Evolutionary conservation across 2,329 filamentous ascomycete species (phyloP).

Genomic region (Podosphaera leucotricha): DNA sequence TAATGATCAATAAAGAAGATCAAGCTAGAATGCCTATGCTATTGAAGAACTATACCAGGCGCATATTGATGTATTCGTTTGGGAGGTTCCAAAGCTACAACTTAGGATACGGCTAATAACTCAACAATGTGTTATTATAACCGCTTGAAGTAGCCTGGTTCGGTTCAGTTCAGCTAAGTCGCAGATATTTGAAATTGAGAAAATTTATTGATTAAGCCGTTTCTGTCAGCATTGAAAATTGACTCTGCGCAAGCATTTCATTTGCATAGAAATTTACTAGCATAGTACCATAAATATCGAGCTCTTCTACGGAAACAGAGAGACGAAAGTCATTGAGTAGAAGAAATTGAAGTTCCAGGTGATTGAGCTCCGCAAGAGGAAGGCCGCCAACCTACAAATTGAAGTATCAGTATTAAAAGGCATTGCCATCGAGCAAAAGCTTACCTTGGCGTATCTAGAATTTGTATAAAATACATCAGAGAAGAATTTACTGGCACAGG

Average conservation of each 20-base stretch:
- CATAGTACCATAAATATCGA: conserved; percentile 96
- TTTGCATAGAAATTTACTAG: conserved; percentile 83
- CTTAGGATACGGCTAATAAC: background rate
- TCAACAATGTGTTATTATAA: background rate
- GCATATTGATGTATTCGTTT: background rate
- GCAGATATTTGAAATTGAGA: background rate
- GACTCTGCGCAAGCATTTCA: conserved; percentile 21
- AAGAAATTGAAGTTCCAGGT: conserved; percentile 87
- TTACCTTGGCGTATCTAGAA: conserved; percentile 94
- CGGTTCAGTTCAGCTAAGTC: background rate
- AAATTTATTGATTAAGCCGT: conserved; percentile 7
- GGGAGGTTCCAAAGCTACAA: background rate
- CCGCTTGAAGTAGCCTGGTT: background rate
- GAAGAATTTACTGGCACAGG: conserved; percentile 98
- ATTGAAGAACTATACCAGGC: background rate
- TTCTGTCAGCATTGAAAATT: conserved; percentile 7
- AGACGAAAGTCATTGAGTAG: conserved; percentile 90
- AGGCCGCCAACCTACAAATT: conserved; percentile 66
- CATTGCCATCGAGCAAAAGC: conserved; percentile 1
- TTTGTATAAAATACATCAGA: conserved; percentile 98
- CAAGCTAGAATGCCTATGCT: background rate
- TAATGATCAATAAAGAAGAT: background rate
- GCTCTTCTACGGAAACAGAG: conserved; percentile 76
- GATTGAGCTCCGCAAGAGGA: conserved; percentile 78
- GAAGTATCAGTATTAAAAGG: background rate